Percentiles rank a stretch among this genome's conserved stretches.
phyloP scores from a whole-genome alignment of 208 protist species.

The Crithidia mellificae region DNA sequence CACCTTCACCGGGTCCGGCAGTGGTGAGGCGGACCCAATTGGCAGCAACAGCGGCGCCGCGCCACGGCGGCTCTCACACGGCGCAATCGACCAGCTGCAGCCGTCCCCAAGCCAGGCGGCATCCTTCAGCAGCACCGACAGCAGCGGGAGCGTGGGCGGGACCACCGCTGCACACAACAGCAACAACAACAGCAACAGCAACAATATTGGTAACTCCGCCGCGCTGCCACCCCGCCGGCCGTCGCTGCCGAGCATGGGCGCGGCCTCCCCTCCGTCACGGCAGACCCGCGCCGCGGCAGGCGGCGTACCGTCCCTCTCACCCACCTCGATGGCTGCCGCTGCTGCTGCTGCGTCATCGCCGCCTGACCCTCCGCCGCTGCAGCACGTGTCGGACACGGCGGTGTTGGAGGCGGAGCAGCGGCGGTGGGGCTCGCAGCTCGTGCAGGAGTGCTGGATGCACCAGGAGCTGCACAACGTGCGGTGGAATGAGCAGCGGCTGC shows the following conservation, averaged over 20 bases:
- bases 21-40: neutral
- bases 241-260: neutral
- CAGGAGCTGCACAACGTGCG: slow-evolving; percentile 51
- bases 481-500: slow-evolving; percentile 58
- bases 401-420: slow-evolving; percentile 58
- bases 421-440: slow-evolving; percentile 44
- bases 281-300: neutral
- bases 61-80: neutral
- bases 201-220: too few species aligned
- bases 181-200: too few species aligned
- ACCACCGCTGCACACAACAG: slow-evolving; percentile 6
- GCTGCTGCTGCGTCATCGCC: too few species aligned
- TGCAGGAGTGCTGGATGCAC: slow-evolving; percentile 77
- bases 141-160: neutral
- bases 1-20: neutral
- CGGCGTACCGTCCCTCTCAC: too few species aligned
- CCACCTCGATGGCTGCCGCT: too few species aligned
- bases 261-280: neutral
- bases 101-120: neutral
- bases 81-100: neutral
- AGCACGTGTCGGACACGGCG: slow-evolving; percentile 51
- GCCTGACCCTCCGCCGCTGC: slow-evolving; percentile 12
- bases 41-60: neutral
- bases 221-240: too few species aligned
- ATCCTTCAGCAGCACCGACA: slow-evolving; percentile 8